Percentiles rank a stretch among this genome's conserved stretches.
These are phyloP conservation scores for Macrotyloma uniflorum DNA, from an alignment of 306 rosid species.

Conservation along the genomic window DNA sequence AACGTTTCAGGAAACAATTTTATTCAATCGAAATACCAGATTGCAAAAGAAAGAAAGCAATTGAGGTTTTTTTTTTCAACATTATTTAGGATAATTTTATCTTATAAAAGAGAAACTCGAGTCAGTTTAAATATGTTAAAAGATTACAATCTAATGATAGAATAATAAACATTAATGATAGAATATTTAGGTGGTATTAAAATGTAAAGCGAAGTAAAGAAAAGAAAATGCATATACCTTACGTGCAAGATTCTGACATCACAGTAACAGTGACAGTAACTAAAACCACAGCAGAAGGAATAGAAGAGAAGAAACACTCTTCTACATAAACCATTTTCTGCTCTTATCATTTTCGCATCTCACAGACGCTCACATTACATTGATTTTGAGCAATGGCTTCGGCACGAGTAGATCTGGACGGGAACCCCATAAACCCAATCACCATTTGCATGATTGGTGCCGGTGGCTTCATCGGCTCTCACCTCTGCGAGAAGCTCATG, in stretches of 20 bases:
- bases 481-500: constrained; percentile 88
- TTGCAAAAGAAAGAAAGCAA: too few relatives aligned
- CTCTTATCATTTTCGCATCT: not conserved
- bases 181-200: too few relatives aligned
- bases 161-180: too few relatives aligned
- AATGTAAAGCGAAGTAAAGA: too few relatives aligned
- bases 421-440: constrained; percentile 71
- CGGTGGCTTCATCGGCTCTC: constrained; percentile 94
- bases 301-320: not conserved
- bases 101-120: too few relatives aligned
- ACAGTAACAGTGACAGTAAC: not conserved
- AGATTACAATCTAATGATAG: too few relatives aligned
- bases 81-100: too few relatives aligned
- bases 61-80: too few relatives aligned
- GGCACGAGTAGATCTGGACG: constrained; percentile 76
- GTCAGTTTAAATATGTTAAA: too few relatives aligned
- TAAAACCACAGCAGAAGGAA: not conserved
- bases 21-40: too few relatives aligned
- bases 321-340: not conserved
- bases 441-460: constrained; percentile 97
- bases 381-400: constrained; percentile 47
- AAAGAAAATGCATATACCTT: not conserved
- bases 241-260: constrained; percentile 8
- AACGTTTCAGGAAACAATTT: too few relatives aligned
- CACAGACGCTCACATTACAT: not conserved